Evolutionary conservation across 495 filamentous ascomycete species (phyloP), one percentile per base, ranked within the genome.

Genomic region (Talaromyces borbonicus): DNA sequence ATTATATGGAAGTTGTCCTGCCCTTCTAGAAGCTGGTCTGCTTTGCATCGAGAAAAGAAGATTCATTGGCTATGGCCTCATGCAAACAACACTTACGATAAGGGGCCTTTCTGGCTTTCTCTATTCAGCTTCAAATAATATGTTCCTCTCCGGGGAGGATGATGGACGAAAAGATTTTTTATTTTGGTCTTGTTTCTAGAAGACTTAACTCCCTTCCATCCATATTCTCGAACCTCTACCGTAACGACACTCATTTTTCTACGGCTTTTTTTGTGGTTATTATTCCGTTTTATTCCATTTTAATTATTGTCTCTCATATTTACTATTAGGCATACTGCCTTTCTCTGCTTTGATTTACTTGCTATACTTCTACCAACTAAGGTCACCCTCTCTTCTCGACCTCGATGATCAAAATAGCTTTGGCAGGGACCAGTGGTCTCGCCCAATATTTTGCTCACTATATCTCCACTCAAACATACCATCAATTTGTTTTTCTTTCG

Each of bases 391-490:
- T 48, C 29, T 26, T n/a, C n/a, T n/a, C 52, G 41, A 9, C 27
- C 41, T 48, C 27, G 47, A 78, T 73, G 68, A 85, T 85, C 76
- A 74, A 79, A 62, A 76, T 88, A 56, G 84, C 80, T 46, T 77
- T 88, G 49, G 84, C 81, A 42, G 84, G 84, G 20, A 81, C 76
- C 39, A 78, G 80, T 52, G 81, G 80, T 47, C 66, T 88, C 38
- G 81, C 81, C 46, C 75, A 71, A 50, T 63, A 78, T 38, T 75
- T 88, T 38, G 79, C 77, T 24, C 64, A 72, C 36, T 72, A 74
- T 50, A 59, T 87, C 43, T 64, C 74, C 14, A 53, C 60, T 26
- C 62, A 76, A 36, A 80, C 72, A 24, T 72, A 66, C 18, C 78
- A 88, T 60, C 72, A 80, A 23, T 69, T 85, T 20, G 64, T 88